Percentiles rank a stretch among this genome's conserved stretches.
Conservation (phyloP, 352 stramenopile species). For the Pythium oligandrum region DNA sequence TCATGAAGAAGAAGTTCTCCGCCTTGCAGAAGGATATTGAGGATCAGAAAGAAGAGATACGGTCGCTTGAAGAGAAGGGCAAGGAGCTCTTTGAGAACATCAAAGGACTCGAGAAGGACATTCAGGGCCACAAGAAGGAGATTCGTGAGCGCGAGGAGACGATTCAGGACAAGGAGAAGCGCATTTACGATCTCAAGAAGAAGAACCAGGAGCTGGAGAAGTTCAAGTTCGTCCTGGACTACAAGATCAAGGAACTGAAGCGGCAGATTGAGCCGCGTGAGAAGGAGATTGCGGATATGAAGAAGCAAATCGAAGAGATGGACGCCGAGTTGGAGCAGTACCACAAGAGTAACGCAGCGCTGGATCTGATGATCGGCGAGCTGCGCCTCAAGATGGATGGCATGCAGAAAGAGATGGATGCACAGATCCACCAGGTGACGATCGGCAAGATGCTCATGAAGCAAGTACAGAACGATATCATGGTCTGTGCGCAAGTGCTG, state of each 20-base stretch:
- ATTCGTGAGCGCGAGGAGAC: conserved; percentile 92
- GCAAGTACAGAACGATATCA: conserved; percentile 75
- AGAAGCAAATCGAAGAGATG: conserved; percentile 95
- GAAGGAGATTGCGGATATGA: conserved; percentile 93
- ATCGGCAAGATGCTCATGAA: conserved; percentile 63
- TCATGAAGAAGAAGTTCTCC: conserved; percentile 97
- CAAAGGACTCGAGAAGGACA: conserved; percentile 90
- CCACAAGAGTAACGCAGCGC: conserved; percentile 92
- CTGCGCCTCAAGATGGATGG: conserved; percentile 91
- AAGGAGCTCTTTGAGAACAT: conserved; percentile 92
- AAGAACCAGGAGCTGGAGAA: conserved; percentile 97
- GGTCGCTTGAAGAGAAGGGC: conserved; percentile 86
- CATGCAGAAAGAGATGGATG: conserved; percentile 83
- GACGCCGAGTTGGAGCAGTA: conserved; percentile 93
- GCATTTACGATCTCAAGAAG: conserved; percentile 97
- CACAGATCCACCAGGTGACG: conserved; percentile 59
- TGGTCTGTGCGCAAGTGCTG: conserved; percentile 64
- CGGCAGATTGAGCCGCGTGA: conserved; percentile 94
- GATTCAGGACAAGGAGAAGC: conserved; percentile 95
- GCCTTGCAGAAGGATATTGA: conserved; percentile 93
- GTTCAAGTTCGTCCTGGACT: conserved; percentile 97
- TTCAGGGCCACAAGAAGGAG: conserved; percentile 90
- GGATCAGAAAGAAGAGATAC: conserved; percentile 93
- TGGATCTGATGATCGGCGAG: conserved; percentile 95
- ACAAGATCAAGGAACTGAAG: conserved; percentile 97